phyloP scores from a whole-genome alignment of 805 yeast species.

The Kuraishia molischiana region DNA sequence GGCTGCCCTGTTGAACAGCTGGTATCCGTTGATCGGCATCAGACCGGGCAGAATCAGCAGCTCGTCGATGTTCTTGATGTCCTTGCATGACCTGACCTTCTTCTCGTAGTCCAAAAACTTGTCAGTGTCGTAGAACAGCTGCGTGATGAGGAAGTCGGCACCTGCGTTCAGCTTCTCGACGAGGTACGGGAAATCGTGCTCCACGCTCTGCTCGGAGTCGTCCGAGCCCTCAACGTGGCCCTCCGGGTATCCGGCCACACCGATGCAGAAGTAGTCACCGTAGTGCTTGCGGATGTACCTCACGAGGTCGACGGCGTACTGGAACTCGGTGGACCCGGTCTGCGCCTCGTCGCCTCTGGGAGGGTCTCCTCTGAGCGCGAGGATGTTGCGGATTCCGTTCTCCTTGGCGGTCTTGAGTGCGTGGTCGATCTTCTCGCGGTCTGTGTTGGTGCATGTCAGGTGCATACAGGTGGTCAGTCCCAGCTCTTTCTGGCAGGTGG shows the following conservation, averaged over 20 bases:
- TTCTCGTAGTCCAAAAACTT: conserved; percentile 62
- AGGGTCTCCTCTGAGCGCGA: conserved; percentile 95
- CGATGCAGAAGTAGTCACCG: conserved; percentile 82
- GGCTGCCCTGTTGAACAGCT: conserved; percentile 80
- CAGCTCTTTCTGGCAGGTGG: conserved; percentile 62
- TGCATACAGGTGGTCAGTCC: conserved; percentile 90
- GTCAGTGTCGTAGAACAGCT: conserved; percentile 80
- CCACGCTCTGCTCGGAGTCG: conserved; percentile 50
- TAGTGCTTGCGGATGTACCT: conserved; percentile 60
- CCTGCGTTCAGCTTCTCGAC: conserved; percentile 87
- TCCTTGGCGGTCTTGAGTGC: conserved; percentile 65
- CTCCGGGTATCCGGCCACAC: conserved; percentile 97
- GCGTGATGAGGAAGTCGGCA: conserved; percentile 89
- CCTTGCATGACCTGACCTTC: conserved; percentile 28
- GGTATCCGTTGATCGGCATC: conserved; percentile 84
- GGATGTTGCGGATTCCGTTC: conserved; percentile 77
- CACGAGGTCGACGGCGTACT: conserved; percentile 80
- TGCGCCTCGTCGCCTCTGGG: conserved; percentile 60
- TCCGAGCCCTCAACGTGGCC: conserved; percentile 91
- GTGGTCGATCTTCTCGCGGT: conserved; percentile 61
- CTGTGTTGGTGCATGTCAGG: conserved; percentile 92
- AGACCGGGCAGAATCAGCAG: conserved; percentile 75
- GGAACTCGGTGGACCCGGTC: conserved; percentile 59
- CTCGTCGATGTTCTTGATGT: conserved; percentile 24
- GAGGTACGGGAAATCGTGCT: conserved; percentile 67